Conservation (phyloP, 148 eudicot species). For the Rhododendron kiyosumense region DNA sequence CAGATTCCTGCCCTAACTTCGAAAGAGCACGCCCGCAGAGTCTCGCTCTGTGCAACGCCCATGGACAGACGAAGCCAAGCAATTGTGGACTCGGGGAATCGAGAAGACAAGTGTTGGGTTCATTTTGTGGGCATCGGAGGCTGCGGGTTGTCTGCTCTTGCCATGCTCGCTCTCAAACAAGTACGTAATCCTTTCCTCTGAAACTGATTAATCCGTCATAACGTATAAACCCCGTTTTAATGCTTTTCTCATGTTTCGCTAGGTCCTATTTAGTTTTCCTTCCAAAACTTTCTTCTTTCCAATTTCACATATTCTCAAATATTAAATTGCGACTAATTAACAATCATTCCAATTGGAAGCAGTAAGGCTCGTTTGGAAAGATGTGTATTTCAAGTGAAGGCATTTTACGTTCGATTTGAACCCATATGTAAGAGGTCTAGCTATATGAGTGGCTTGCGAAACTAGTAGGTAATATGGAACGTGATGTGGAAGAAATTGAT, state of each 20-base stretch:
- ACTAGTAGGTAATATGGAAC: not conserved
- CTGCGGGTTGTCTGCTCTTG: conserved; percentile 13
- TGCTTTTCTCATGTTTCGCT: too few relatives aligned
- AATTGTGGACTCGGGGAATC: not conserved
- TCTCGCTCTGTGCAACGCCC: not conserved
- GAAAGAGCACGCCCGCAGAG: not conserved
- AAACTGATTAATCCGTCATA: not conserved
- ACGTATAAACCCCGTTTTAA: not conserved
- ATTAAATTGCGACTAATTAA: too few relatives aligned
- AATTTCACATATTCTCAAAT: too few relatives aligned
- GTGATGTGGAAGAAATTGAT: too few relatives aligned
- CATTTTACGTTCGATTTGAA: not conserved
- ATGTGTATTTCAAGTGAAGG: too few relatives aligned
- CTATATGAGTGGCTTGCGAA: not conserved
- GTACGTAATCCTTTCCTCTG: not conserved
- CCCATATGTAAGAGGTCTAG: not conserved
- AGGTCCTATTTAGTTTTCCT: too few relatives aligned
- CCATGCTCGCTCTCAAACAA: conserved; percentile 18
- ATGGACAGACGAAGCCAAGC: not conserved
- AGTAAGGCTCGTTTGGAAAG: too few relatives aligned
- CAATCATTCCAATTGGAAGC: too few relatives aligned
- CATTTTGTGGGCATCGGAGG: conserved; percentile 6
- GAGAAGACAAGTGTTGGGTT: not conserved
- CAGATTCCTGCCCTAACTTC: not conserved
- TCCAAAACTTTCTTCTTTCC: too few relatives aligned